Conservation (phyloP, 2,329 filamentous ascomycete species). For the Venturia carpophila region DNA sequence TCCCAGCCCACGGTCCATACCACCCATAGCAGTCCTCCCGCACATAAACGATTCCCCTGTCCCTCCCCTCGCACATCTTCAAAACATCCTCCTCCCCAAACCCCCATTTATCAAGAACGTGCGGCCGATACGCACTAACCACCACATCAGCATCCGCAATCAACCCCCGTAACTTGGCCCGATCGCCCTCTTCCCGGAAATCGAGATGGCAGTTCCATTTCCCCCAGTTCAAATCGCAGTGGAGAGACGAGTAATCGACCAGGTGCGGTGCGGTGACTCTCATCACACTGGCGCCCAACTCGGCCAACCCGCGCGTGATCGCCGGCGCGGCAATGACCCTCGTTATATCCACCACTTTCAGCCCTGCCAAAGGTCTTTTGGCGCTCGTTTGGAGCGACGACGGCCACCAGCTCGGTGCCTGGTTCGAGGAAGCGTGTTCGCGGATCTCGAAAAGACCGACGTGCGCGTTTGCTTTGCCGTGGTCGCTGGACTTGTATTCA, state of each 20-base stretch:
- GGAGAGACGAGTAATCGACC: constrained; percentile 35
- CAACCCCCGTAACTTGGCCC: constrained; percentile 34
- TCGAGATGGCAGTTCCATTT: constrained; percentile 43
- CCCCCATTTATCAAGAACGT: constrained; percentile 41
- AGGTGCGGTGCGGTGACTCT: constrained; percentile 35
- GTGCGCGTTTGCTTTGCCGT: constrained; percentile 37
- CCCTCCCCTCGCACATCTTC: constrained; percentile 35
- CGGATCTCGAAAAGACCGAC: constrained; percentile 36
- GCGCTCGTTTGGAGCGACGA: constrained; percentile 27
- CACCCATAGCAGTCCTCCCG: constrained; percentile 49
- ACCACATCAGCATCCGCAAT: constrained; percentile 45
- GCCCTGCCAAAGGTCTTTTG: constrained; percentile 38
- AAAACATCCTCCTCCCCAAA: constrained; percentile 37
- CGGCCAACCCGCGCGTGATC: constrained; percentile 37
- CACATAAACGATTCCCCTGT: constrained; percentile 40
- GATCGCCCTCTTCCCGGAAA: constrained; percentile 34
- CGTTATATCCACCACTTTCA: constrained; percentile 45
- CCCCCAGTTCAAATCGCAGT: constrained; percentile 43
- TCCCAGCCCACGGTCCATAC: constrained; percentile 40
- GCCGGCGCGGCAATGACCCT: constrained; percentile 44
- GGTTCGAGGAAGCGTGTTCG: constrained; percentile 24
- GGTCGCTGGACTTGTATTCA: constrained; percentile 33
- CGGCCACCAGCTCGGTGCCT: constrained; percentile 38
- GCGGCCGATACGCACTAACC: constrained; percentile 44
- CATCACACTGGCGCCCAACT: constrained; percentile 43